Evolutionary conservation across 306 rosid species (phyloP), one percentile per base, ranked within the genome.

Genomic region (Castanea mollissima): DNA sequence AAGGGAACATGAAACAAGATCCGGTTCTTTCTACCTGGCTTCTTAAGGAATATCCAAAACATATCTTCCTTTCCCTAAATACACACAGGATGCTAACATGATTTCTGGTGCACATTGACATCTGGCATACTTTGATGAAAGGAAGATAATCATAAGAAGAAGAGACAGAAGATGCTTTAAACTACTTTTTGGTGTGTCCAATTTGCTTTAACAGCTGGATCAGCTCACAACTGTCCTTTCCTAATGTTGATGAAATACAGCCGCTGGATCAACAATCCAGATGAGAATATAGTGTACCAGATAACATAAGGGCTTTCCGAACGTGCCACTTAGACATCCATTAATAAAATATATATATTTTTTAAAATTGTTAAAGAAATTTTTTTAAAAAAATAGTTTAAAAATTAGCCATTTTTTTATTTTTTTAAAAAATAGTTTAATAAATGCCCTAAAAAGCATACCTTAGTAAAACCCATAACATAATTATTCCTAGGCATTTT

Each of bases 1-100:
- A 76, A 25, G 76, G 78, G 77, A 83, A 52, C 78, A 69, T 19
- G 80, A 79, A 25, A 52, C 71, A 62, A 23, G 60, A 74, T 71
- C 52, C 46, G 73, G 32, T 75, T 6, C 58, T 55, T 5, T 65
- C 56, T 71, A 46, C 51, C 70, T 41, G 78, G 58, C 70, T 64
- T 55, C 67, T 78, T 34, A 1, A 55, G 41, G 78, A 79, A 52
- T 69, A 69, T 68, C 64, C 78, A 51, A 10, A 41, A 25, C 29
- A 58, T 9, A 18, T 21, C 25, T 21, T 6, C 25, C 25, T 19
- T 58, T 58, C n/a, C 27, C 63, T 16, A 58, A 58, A 58, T 2
- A 21, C 55, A 35, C 65, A 64, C 12, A 68, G 29, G 46, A 44
- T 78, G 18, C 31, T 49, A 3, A n/a, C 16, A 60, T 27, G 52